phyloP scores from a whole-genome alignment of 2,329 filamentous ascomycete species.

The Fusarium lyarnte region DNA sequence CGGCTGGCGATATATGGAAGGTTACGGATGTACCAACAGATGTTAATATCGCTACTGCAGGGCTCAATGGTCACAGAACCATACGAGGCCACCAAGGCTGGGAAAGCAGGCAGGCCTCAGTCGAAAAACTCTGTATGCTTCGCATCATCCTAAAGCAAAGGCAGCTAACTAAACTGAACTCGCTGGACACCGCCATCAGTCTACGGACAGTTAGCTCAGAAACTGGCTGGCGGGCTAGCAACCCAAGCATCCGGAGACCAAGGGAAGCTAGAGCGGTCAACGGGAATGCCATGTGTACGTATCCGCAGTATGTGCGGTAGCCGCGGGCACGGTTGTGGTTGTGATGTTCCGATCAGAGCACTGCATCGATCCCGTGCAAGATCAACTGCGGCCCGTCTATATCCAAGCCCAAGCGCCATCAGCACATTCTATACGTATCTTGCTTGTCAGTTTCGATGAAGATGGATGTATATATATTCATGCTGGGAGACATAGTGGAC shows the following conservation, averaged over 20 bases:
- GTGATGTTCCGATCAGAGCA: slow-evolving; percentile 26
- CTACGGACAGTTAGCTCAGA: slow-evolving; percentile 29
- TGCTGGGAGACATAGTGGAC: slow-evolving; percentile 32
- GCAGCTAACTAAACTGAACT: slow-evolving; percentile 35
- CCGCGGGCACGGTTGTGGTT: slow-evolving; percentile 25
- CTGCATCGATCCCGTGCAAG: slow-evolving; percentile 33
- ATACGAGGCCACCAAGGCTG: slow-evolving; percentile 33
- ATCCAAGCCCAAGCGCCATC: slow-evolving; percentile 32
- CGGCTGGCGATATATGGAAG: not conserved
- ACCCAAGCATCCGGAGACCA: slow-evolving; percentile 39
- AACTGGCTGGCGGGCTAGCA: slow-evolving; percentile 37
- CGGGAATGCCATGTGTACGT: slow-evolving; percentile 36
- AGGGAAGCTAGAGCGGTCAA: slow-evolving; percentile 42
- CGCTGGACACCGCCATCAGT: slow-evolving; percentile 42
- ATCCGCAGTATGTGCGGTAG: slow-evolving; percentile 24
- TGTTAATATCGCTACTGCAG: not conserved
- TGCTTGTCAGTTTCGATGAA: slow-evolving; percentile 15
- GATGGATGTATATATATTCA: slow-evolving; percentile 18
- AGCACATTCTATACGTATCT: slow-evolving; percentile 22
- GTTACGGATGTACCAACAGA: not conserved
- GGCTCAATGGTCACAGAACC: slow-evolving; percentile 1
- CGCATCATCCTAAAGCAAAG: slow-evolving; percentile 26
- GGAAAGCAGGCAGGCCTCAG: slow-evolving; percentile 34
- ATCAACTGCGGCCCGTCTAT: slow-evolving; percentile 27
- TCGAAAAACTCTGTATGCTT: slow-evolving; percentile 29